Evolutionary conservation across 2,329 filamentous ascomycete genomes (phyloP).

Genomic region (Neopestalotiopsis sp.): DNA sequence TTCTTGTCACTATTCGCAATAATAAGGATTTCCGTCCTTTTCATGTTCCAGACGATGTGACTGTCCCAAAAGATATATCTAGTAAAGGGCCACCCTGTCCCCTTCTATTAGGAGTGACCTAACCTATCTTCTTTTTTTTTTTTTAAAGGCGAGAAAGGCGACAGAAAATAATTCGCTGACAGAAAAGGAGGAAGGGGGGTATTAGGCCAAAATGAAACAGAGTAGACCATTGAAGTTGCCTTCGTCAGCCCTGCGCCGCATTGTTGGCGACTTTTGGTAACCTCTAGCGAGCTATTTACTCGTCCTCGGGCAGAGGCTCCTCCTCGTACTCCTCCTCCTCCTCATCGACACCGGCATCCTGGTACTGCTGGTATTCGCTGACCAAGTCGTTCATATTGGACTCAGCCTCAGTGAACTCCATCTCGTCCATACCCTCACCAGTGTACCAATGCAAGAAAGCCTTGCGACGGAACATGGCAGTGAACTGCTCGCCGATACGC

Average conservation of each 20-base stretch:
- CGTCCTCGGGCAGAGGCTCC: constrained; percentile 78
- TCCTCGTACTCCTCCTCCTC: constrained; percentile 95
- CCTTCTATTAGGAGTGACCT: constrained; percentile 32
- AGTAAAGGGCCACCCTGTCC: constrained; percentile 30
- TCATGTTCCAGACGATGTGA: constrained; percentile 23
- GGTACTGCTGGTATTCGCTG: constrained; percentile 99
- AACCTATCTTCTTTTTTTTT: constrained; percentile 19
- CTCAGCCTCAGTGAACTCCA: constrained; percentile 99
- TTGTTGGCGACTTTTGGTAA: not conserved
- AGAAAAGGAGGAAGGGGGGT: constrained; percentile 15
- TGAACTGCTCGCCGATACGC: constrained; percentile 99
- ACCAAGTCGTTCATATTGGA: constrained; percentile 99
- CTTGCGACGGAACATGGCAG: constrained; percentile 99
- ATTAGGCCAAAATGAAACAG: constrained; percentile 9
- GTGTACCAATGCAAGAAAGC: constrained; percentile 99
- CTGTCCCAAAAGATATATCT: constrained; percentile 38
- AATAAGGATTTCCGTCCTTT: constrained; percentile 30
- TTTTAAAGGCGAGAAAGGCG: constrained; percentile 29
- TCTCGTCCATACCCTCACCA: constrained; percentile 99
- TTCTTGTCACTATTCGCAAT: constrained; percentile 39
- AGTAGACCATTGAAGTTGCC: constrained; percentile 7
- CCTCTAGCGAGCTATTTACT: constrained; percentile 43
- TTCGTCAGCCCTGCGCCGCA: not conserved
- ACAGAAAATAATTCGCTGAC: constrained; percentile 15
- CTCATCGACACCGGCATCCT: constrained; percentile 97